Evolutionary conservation across 2,329 filamentous ascomycete species (phyloP), one percentile per base, ranked within the genome.

Genomic region (Uncinocarpus reesii): DNA sequence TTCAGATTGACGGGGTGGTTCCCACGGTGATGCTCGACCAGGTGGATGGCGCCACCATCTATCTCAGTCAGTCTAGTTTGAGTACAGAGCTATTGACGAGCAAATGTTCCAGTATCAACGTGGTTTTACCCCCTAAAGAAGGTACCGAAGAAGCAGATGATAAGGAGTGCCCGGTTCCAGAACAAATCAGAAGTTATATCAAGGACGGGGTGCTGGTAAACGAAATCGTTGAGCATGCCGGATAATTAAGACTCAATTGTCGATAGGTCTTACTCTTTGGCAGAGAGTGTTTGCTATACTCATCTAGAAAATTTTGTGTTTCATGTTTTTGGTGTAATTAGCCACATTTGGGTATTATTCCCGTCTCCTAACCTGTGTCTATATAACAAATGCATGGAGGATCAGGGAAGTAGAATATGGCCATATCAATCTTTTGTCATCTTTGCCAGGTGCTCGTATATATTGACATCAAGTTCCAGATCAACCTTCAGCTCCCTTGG

Each of bases 171-270:
- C 82, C 92, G 0, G 67, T 96, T 51, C 92, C 92, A 0, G 86
- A 89, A 61, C 92, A 98, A 73, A 84, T 95, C 60, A 81, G 87
- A 79, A 87, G 62, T 73, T 86, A 74, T 76, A 74, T 78, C 71
- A 86, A 82, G 65, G 72, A 87, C 66, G 84, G 86, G 18, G 80
- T 84, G 55, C 63, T 96, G 54, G 77, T 90, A 23, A 95, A 81
- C 61, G 90, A 96, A 75, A 96, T 98, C 65, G 92, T 98, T 15
- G 88, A 92, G 60, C 90, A 96, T 70, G 80, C 85, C 54, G 89
- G 53, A 28, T 55, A 45, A 42, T 18, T n/a, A n/a, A 20, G 3
- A 20, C 13, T 40, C 15, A 6, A 11, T 20, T 42, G n/a, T n/a
- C n/a, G 37, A 13, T 11, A 5, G 3, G 2, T 10, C 10, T 5